These are phyloP conservation scores for Candida smagusa DNA, from an alignment of 1,139 yeast species.

Conservation along the genomic window DNA sequence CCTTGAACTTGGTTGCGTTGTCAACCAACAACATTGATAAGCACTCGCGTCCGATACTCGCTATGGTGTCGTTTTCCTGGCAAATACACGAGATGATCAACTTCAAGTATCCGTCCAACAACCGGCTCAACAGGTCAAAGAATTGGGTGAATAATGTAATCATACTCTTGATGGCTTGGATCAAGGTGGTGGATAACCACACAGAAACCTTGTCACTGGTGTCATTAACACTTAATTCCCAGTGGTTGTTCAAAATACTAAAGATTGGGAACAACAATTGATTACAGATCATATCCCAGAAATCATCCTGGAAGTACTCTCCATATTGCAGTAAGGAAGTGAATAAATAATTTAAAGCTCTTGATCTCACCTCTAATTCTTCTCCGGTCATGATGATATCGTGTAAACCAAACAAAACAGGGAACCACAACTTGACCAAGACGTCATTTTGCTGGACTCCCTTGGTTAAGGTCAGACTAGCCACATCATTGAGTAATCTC, in stretches of 20 bases:
- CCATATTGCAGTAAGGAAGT: constrained; percentile 81
- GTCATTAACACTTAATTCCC: constrained; percentile 64
- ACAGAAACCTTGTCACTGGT: constrained; percentile 81
- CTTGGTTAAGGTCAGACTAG: constrained; percentile 32
- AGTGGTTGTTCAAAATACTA: constrained; percentile 69
- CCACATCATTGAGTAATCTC: constrained; percentile 58
- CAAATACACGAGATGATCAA: constrained; percentile 84
- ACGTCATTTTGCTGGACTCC: constrained; percentile 31
- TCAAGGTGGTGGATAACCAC: constrained; percentile 94
- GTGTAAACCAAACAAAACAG: constrained; percentile 79
- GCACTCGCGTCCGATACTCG: constrained; percentile 90
- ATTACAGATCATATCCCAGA: constrained; percentile 82
- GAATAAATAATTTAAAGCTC: constrained; percentile 80
- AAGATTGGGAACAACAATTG: constrained; percentile 88
- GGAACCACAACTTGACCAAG: constrained; percentile 64
- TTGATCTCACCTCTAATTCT: constrained; percentile 89
- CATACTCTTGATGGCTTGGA: constrained; percentile 91
- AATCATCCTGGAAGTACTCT: constrained; percentile 61
- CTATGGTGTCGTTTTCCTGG: constrained; percentile 95
- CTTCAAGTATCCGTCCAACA: constrained; percentile 75
- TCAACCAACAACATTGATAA: constrained; percentile 72
- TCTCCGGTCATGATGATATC: constrained; percentile 91
- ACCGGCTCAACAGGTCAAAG: constrained; percentile 66
- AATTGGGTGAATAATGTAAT: constrained; percentile 78
- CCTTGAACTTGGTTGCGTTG: constrained; percentile 63